These are phyloP conservation scores for Sporisorium sorghi DNA, from an alignment of 1,284 basidiomycete genomes.

Conservation along the genomic window DNA sequence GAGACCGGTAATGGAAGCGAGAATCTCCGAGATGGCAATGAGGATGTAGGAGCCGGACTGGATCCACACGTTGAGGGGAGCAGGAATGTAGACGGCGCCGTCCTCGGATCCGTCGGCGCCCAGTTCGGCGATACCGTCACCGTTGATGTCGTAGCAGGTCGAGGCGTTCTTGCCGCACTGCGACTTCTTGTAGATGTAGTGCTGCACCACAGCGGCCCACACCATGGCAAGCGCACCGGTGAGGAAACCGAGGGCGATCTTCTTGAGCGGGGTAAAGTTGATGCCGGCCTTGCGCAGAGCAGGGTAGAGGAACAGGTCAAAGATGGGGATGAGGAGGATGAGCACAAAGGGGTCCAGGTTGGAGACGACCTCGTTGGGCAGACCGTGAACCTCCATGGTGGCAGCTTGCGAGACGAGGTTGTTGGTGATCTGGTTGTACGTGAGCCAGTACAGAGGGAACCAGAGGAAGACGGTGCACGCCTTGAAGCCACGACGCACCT, in stretches of 20 bases:
- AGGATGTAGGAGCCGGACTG: conserved; percentile 71
- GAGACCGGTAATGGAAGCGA: conserved; percentile 81
- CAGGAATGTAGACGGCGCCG: conserved; percentile 29
- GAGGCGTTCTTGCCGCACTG: conserved; percentile 72
- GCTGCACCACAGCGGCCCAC: conserved; percentile 75
- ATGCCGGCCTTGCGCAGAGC: conserved; percentile 76
- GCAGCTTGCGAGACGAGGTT: conserved; percentile 76
- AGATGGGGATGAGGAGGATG: conserved; percentile 71
- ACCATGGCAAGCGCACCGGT: conserved; percentile 74
- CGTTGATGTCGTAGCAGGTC: conserved; percentile 60
- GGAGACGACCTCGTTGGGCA: conserved; percentile 82
- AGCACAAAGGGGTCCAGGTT: conserved; percentile 80
- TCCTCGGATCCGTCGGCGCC: conserved; percentile 30
- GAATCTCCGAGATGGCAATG: conserved; percentile 75
- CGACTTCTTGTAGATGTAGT: conserved; percentile 72
- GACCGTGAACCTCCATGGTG: conserved; percentile 75
- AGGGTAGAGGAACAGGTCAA: conserved; percentile 77
- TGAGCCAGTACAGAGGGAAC: conserved; percentile 73
- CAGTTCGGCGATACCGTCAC: conserved; percentile 39
- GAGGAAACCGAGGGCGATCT: conserved; percentile 80
- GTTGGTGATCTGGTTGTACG: conserved; percentile 73
- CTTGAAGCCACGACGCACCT: conserved; percentile 82
- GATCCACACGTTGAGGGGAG: conserved; percentile 69
- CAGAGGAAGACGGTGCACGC: conserved; percentile 85
- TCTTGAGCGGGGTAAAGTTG: conserved; percentile 74